Evolutionary conservation across 75 land plant genomes (phyloP), one percentile per base, ranked within the genome.

Genomic region (Picea sitchensis): DNA sequence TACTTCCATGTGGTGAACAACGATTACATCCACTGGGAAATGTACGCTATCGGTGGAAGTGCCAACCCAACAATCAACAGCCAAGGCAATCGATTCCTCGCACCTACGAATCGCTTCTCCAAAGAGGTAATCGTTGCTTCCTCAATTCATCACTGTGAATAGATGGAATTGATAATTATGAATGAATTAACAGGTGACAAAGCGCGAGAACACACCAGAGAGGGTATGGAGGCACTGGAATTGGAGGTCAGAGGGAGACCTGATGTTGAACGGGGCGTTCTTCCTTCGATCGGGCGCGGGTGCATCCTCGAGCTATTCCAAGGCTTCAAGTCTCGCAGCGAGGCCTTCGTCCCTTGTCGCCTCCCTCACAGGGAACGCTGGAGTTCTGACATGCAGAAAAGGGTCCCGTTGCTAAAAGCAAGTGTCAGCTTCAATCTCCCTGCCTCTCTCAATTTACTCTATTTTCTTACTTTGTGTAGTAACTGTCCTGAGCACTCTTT

Each of bases 11-110:
- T 87, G 3, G 80, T 84, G 58, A 84, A 87, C 88, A 87, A 87
- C 47, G 82, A 84, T 61, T 87, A 87, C 84, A 75, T 31, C 0
- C 81, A 68, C 65, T 87, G 89, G 86, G 58, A 61, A 20, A 83
- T 86, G 88, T 88, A 88, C 51, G 90, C 90, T 5, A 72, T 88
- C 58, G 90, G 90, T 1, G 90, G 90, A 3, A 88, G 90, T 51
- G 83, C 78, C 32, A 47, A 60, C 31, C 90, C 90, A 6, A 86
- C 88, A 56, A 88, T 88, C 60, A 77, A 80, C 73, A 88, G 90
- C 69, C 77, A 86, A 65, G 90, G 88, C 41, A 88, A 88, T 61
- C 85, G 82, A 47, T 88, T 58, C 81, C 51, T 77, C 9, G 90
- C 90, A 7, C 81, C 85, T 8, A 58, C 31, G 2, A 58, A 80